Conservation (phyloP, 345 rosid genomes). For the Firmiana major region DNA sequence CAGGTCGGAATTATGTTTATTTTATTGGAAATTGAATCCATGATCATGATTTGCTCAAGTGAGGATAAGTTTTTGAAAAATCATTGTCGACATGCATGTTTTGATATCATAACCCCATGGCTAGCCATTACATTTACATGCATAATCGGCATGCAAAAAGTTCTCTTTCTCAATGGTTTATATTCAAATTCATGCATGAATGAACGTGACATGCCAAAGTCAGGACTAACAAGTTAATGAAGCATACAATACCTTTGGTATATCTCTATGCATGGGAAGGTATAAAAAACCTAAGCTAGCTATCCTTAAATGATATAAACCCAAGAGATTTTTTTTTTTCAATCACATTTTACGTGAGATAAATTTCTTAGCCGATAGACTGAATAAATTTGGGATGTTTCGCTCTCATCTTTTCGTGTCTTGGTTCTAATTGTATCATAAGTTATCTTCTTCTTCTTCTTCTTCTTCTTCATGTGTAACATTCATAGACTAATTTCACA, state of each 20-base stretch:
- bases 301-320: not conserved
- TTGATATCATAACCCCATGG: not conserved
- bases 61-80: not conserved
- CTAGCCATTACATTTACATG: not conserved
- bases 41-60: not conserved
- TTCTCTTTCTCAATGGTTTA: not conserved
- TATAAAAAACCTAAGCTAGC: not conserved
- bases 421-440: too few relatives aligned
- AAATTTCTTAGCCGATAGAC: too few relatives aligned
- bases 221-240: too few relatives aligned
- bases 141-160: not conserved
- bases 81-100: not conserved
- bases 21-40: slow-evolving; percentile 1
- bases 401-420: too few relatives aligned
- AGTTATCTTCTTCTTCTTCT: too few relatives aligned
- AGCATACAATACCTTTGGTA: not conserved
- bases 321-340: too few relatives aligned
- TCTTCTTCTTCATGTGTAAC: too few relatives aligned
- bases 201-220: not conserved
- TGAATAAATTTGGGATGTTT: too few relatives aligned
- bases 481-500: too few relatives aligned
- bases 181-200: too few relatives aligned
- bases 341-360: too few relatives aligned
- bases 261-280: not conserved
- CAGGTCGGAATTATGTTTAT: too few relatives aligned